Percentiles rank a stretch among this genome's conserved stretches.
These are phyloP conservation scores for Alnus rubra DNA, from an alignment of 306 rosid species.

Conservation along the genomic window DNA sequence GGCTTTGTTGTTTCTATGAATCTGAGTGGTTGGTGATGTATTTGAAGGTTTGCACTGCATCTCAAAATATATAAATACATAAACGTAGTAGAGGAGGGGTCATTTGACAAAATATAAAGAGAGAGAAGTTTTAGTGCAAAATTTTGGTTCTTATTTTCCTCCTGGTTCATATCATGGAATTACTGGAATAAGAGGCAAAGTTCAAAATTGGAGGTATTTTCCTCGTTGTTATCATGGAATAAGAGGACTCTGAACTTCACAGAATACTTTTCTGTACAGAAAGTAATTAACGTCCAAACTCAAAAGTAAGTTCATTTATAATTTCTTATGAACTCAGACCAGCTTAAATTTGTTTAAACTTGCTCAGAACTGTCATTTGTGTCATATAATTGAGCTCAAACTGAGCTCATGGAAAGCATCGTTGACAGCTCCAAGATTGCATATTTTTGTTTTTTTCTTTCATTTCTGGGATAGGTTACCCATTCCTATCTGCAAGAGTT, in stretches of 20 bases:
- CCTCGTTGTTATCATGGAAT: background rate
- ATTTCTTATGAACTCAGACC: slow-evolving; percentile 1
- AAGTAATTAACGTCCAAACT: background rate
- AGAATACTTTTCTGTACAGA: background rate
- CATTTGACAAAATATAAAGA: background rate
- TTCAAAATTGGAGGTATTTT: background rate
- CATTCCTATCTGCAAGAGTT: background rate
- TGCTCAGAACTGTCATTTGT: slow-evolving; percentile 1
- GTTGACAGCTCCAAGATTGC: background rate
- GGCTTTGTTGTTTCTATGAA: background rate
- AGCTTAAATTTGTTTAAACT: slow-evolving; percentile 16
- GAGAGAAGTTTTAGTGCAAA: background rate
- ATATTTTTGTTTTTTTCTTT: background rate
- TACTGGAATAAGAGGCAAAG: background rate
- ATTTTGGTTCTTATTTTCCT: background rate
- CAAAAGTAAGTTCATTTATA: background rate
- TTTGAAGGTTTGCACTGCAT: background rate
- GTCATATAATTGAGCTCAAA: slow-evolving; percentile 10
- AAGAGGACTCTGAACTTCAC: background rate
- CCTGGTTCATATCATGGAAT: no score
- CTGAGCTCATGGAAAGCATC: slow-evolving; percentile 11
- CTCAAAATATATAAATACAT: background rate
- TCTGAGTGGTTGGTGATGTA: background rate
- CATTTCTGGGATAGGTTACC: background rate
- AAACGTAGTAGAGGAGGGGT: background rate